Evolutionary conservation across 2,329 filamentous ascomycete genomes (phyloP).

Genomic region (Botryotinia globosa): DNA sequence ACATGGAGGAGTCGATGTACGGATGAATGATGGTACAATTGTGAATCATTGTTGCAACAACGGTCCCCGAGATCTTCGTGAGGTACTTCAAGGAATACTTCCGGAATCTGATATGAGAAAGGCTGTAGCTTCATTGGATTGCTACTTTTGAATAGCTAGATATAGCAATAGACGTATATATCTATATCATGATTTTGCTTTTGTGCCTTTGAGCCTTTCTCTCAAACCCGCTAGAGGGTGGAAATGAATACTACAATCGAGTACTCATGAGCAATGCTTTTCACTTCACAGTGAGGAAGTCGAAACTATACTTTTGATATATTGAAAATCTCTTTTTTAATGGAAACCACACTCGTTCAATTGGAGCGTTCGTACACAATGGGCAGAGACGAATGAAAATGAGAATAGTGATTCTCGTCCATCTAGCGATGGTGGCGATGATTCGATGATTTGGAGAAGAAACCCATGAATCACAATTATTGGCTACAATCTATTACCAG

Average conservation of each 20-base stretch:
- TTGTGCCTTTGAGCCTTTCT: not conserved
- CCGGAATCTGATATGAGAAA: not conserved
- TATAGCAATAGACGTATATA: not conserved
- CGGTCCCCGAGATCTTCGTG: conserved; percentile 9
- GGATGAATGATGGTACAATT: conserved; percentile 4
- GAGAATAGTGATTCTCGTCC: not conserved
- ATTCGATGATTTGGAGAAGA: not conserved
- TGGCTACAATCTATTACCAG: not conserved
- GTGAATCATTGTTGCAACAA: not conserved
- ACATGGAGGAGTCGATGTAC: conserved; percentile 7
- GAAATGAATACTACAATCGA: not conserved
- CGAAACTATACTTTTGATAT: not conserved
- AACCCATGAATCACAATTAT: not conserved
- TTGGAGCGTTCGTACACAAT: not conserved
- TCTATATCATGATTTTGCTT: not conserved
- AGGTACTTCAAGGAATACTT: conserved; percentile 10
- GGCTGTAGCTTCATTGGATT: not conserved
- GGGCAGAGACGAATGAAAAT: not conserved
- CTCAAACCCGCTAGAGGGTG: not conserved
- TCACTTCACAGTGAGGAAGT: not conserved
- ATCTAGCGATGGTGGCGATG: not conserved
- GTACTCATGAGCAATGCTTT: not conserved
- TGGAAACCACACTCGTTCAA: not conserved
- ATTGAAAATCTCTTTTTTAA: not conserved
- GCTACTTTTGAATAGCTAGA: conserved; percentile 16